Percentiles rank a stretch among this genome's conserved stretches.
Evolutionary conservation across 2,329 filamentous ascomycete genomes (phyloP).

Genomic region (Monilinia aucupariae): DNA sequence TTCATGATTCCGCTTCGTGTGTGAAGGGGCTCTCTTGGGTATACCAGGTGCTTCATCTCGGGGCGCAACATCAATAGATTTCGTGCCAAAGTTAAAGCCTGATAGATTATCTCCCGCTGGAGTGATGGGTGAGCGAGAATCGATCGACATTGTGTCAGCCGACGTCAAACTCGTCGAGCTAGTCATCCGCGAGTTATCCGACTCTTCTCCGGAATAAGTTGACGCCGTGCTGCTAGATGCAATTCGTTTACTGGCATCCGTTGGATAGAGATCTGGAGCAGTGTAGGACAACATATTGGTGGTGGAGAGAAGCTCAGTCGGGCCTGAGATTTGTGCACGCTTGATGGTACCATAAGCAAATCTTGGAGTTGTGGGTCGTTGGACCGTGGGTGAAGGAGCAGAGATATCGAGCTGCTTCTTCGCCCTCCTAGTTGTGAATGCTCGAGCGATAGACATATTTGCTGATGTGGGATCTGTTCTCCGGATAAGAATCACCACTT

Average conservation of each 20-base stretch:
- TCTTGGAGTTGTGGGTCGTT: slow-evolving; percentile 31
- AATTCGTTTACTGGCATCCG: background rate
- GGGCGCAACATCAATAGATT: slow-evolving; percentile 36
- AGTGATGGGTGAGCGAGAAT: slow-evolving; percentile 36
- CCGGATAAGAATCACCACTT: slow-evolving; percentile 16
- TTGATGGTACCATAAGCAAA: slow-evolving; percentile 29
- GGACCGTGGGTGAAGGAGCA: slow-evolving; percentile 22
- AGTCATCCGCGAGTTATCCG: slow-evolving; percentile 52
- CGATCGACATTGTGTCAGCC: slow-evolving; percentile 41
- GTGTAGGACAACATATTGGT: slow-evolving; percentile 97
- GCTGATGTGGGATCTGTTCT: slow-evolving; percentile 20
- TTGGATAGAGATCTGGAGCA: slow-evolving; percentile 68
- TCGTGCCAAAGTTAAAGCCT: slow-evolving; percentile 50
- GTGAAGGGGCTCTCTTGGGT: slow-evolving; percentile 73
- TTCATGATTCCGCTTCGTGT: slow-evolving; percentile 83
- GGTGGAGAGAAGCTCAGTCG: slow-evolving; percentile 81
- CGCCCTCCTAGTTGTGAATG: slow-evolving; percentile 60
- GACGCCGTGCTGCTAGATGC: slow-evolving; percentile 21
- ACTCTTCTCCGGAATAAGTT: slow-evolving; percentile 58
- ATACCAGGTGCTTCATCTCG: slow-evolving; percentile 53
- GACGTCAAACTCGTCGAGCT: slow-evolving; percentile 42
- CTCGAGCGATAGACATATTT: slow-evolving; percentile 56
- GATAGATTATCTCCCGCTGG: slow-evolving; percentile 62
- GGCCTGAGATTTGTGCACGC: slow-evolving; percentile 73
- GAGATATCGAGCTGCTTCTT: slow-evolving; percentile 42